phyloP scores from a whole-genome alignment of 1,284 basidiomycete species.

The Apiotrichum mycotoxinovorans region DNA sequence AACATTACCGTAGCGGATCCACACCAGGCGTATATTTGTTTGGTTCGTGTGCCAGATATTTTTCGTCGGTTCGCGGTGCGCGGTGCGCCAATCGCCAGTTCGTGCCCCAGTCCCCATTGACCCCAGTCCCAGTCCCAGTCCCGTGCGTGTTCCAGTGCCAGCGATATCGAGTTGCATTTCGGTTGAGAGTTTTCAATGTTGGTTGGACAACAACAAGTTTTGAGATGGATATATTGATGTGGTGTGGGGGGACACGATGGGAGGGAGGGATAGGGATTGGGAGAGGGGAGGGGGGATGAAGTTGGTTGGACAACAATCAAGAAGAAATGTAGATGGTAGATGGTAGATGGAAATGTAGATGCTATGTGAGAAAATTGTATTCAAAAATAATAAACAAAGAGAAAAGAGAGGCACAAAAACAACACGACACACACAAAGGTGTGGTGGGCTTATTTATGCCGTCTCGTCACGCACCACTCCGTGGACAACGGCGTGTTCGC shows the following conservation, averaged over 20 bases:
- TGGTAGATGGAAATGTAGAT: neutral
- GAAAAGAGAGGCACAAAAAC: too few relatives aligned
- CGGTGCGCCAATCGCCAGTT: too few relatives aligned
- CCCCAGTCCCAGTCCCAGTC: neutral
- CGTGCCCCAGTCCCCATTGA: too few relatives aligned
- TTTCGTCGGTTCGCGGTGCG: too few relatives aligned
- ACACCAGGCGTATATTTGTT: neutral
- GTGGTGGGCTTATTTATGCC: slow-evolving; percentile 14
- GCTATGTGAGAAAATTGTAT: slow-evolving; percentile 14
- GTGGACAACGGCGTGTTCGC: slow-evolving; percentile 98
- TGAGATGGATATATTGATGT: neutral
- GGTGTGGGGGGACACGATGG: neutral
- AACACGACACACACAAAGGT: too few relatives aligned
- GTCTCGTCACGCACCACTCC: slow-evolving; percentile 70
- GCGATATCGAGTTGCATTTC: neutral
- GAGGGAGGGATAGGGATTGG: slow-evolving; percentile 1
- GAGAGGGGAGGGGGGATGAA: neutral
- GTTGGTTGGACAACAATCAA: slow-evolving; percentile 7
- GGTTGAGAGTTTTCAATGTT: slow-evolving; percentile 1
- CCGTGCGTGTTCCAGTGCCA: neutral
- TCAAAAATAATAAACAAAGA: neutral
- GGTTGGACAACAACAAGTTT: slow-evolving; percentile 10
- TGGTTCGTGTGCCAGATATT: too few relatives aligned
- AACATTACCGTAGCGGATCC: neutral
- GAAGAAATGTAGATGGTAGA: too few relatives aligned